A percentile compares a stretch with the other conserved stretches of the same genome.
These are phyloP conservation scores for Paramyrothecium roridum DNA, from an alignment of 2,329 filamentous ascomycete genomes.

Conservation along the genomic window DNA sequence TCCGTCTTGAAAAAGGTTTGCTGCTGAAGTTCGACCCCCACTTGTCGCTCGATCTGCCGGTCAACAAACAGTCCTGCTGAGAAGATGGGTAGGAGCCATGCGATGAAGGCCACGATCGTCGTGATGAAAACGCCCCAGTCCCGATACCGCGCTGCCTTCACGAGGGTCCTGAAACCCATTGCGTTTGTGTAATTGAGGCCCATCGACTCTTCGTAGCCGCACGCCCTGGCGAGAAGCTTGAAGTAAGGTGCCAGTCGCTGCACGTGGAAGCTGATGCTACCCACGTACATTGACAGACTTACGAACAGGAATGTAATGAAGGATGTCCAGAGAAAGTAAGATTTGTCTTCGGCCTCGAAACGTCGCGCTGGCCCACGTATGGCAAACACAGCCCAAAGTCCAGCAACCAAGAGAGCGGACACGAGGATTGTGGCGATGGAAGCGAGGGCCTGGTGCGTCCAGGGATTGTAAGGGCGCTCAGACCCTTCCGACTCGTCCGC, in stretches of 20 bases:
- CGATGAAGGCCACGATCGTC: constrained; percentile 19
- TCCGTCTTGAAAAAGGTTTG: constrained; percentile 17
- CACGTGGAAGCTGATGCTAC: constrained; percentile 19
- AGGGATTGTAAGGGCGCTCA: constrained; percentile 18
- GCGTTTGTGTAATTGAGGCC: constrained; percentile 23
- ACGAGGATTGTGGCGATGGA: constrained; percentile 10
- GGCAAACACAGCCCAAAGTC: constrained; percentile 16
- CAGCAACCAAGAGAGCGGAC: constrained; percentile 13
- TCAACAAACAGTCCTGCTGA: constrained; percentile 21
- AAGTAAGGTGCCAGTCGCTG: constrained; percentile 20
- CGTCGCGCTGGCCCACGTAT: constrained; percentile 12
- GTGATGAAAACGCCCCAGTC: constrained; percentile 23
- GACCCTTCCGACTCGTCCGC: constrained; percentile 8
- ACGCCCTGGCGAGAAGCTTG: constrained; percentile 14
- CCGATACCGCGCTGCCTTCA: constrained; percentile 17
- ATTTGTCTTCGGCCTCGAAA: constrained; percentile 11
- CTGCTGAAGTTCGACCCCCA: constrained; percentile 14
- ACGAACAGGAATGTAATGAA: constrained; percentile 19
- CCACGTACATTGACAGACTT: constrained; percentile 13
- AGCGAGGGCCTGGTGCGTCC: constrained; percentile 14
- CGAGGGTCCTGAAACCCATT: constrained; percentile 16
- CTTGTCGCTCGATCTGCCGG: constrained; percentile 11
- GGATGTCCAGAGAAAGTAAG: constrained; percentile 20
- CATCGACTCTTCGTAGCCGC: constrained; percentile 18
- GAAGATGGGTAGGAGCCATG: constrained; percentile 24